A percentile compares a stretch with the other conserved stretches of the same genome.
Evolutionary conservation across 345 rosid species (phyloP).

Genomic region (Turritis glabra): DNA sequence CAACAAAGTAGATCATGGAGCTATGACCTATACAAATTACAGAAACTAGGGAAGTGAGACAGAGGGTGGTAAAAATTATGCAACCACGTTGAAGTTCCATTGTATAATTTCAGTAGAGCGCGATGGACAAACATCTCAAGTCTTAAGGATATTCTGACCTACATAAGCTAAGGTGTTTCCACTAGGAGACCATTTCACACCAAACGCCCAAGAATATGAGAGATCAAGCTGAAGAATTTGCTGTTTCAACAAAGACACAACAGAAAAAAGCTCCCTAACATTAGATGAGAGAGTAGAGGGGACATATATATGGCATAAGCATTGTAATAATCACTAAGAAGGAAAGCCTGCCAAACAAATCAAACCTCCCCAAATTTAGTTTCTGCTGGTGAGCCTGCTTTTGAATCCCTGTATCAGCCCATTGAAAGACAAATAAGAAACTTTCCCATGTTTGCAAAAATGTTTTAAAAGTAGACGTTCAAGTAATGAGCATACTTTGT

Average conservation of each 20-base stretch:
- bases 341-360: slow-evolving; percentile 24
- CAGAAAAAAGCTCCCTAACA: slow-evolving; percentile 17
- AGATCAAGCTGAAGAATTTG: slow-evolving; percentile 99
- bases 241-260: slow-evolving; percentile 48
- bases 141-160: slow-evolving; percentile 61
- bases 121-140: slow-evolving; percentile 4
- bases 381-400: slow-evolving; percentile 65
- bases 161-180: slow-evolving; percentile 96
- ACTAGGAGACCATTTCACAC: slow-evolving; percentile 98
- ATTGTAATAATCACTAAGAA: neutral
- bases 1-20: slow-evolving; percentile 96
- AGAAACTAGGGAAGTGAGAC: slow-evolving; percentile 32
- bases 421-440: slow-evolving; percentile 35
- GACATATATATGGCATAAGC: neutral
- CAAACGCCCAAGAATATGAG: slow-evolving; percentile 98
- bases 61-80: neutral
- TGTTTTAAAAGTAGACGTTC: neutral
- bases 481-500: slow-evolving; percentile 52
- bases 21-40: slow-evolving; percentile 69
- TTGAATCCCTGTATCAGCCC: slow-evolving; percentile 62
- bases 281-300: neutral
- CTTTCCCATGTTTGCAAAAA: slow-evolving; percentile 4
- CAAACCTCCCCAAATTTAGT: slow-evolving; percentile 95
- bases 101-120: neutral
- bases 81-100: slow-evolving; percentile 13